Conservation (phyloP, 495 filamentous ascomycete species). For the Recurvomyces mirabilis region DNA sequence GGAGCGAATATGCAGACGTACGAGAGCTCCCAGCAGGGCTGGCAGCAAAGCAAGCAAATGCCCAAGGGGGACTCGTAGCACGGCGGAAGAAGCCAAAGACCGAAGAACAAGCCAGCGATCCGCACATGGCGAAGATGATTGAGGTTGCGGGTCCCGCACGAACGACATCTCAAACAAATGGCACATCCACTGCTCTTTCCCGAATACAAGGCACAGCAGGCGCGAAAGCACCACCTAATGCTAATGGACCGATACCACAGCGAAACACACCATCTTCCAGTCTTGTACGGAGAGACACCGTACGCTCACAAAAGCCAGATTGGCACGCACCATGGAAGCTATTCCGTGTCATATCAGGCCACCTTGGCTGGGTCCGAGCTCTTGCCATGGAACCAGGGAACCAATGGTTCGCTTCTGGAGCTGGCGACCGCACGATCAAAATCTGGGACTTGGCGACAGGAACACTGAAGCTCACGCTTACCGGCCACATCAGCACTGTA, state of each 20-base stretch:
- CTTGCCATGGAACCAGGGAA: slow-evolving; percentile 92
- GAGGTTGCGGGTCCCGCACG: slow-evolving; percentile 43
- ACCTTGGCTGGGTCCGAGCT: slow-evolving; percentile 88
- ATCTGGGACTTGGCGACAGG: slow-evolving; percentile 95
- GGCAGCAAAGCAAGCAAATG: slow-evolving; percentile 69
- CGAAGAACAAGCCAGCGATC: slow-evolving; percentile 40
- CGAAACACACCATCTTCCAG: slow-evolving; percentile 43
- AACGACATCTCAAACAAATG: slow-evolving; percentile 29
- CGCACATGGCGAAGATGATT: slow-evolving; percentile 56
- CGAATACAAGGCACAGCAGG: slow-evolving; percentile 31
- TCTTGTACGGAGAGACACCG: slow-evolving; percentile 54
- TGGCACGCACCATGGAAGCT: slow-evolving; percentile 99
- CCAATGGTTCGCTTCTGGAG: slow-evolving; percentile 94
- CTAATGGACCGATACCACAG: slow-evolving; percentile 38
- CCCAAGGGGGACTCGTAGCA: slow-evolving; percentile 45
- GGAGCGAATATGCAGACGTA: slow-evolving; percentile 72
- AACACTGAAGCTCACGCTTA: slow-evolving; percentile 70
- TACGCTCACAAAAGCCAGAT: slow-evolving; percentile 66
- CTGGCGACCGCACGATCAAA: slow-evolving; percentile 94
- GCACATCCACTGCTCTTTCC: slow-evolving; percentile 50
- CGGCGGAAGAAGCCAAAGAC: slow-evolving; percentile 47
- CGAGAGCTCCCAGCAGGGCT: slow-evolving; percentile 72
- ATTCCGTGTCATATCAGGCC: slow-evolving; percentile 92
- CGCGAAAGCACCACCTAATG: slow-evolving; percentile 32
- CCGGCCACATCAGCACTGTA: slow-evolving; percentile 94